These are phyloP conservation scores for Geranium brycei DNA, from an alignment of 345 rosid species.

Conservation along the genomic window DNA sequence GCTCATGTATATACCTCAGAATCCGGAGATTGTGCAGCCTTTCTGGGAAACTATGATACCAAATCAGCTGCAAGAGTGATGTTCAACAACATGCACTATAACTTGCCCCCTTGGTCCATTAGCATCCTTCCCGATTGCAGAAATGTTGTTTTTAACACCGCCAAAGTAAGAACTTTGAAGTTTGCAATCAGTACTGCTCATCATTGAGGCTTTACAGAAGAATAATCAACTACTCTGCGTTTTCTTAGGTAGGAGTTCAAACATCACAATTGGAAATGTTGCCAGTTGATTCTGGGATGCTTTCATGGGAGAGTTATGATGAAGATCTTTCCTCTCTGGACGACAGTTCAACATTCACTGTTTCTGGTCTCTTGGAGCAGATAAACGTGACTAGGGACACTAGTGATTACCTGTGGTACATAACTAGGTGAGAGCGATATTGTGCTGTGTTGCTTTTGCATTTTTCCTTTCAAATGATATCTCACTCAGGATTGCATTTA, in stretches of 20 bases:
- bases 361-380: constrained; percentile 78
- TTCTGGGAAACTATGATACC: constrained; percentile 84
- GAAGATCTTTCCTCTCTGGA: constrained; percentile 70
- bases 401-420: constrained; percentile 88
- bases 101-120: constrained; percentile 98
- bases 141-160: constrained; percentile 89
- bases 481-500: no score
- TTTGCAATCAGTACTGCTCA: neutral
- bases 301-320: constrained; percentile 75
- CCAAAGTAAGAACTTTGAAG: constrained; percentile 45
- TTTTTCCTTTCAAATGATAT: neutral
- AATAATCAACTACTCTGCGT: neutral
- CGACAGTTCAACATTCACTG: constrained; percentile 51
- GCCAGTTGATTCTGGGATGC: constrained; percentile 39
- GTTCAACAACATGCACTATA: constrained; percentile 93
- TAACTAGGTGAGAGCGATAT: constrained; percentile 51
- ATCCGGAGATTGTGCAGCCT: constrained; percentile 86
- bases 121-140: constrained; percentile 97
- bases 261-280: constrained; percentile 86
- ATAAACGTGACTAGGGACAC: constrained; percentile 77
- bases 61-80: constrained; percentile 65
- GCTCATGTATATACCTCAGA: constrained; percentile 71
- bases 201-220: neutral
- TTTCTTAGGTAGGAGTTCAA: constrained; percentile 79
- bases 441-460: neutral